A percentile compares a stretch with the other conserved stretches of the same genome.
Conservation (phyloP, 257 asterid genomes). For the Rubia yunnanensis region DNA sequence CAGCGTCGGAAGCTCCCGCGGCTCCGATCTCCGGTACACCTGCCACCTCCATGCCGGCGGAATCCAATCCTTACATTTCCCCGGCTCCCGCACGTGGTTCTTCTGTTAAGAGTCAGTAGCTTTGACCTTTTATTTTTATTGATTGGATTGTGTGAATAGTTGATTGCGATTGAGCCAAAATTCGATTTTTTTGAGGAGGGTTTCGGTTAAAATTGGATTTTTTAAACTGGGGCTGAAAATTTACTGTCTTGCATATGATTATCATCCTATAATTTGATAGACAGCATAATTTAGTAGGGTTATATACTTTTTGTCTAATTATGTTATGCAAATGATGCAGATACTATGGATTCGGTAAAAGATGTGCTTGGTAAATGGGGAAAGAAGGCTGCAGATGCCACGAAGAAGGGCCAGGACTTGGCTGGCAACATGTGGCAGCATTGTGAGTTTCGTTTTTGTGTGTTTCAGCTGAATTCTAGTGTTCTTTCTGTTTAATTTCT, state of each 20-base stretch:
- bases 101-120: conserved; percentile 25
- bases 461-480: conserved; percentile 5
- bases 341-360: conserved; percentile 69
- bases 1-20: conserved; percentile 19
- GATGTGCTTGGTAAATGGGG: conserved; percentile 87
- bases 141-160: neutral
- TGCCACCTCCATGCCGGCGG: conserved; percentile 69
- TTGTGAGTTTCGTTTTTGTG: conserved; percentile 41
- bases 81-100: conserved; percentile 41
- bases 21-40: conserved; percentile 21
- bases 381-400: conserved; percentile 81
- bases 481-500: neutral
- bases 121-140: neutral
- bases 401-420: conserved; percentile 80
- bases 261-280: neutral
- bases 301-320: neutral
- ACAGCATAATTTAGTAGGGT: neutral
- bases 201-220: neutral
- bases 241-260: neutral
- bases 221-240: neutral
- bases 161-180: neutral
- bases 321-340: conserved; percentile 27
- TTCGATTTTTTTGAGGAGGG: neutral
- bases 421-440: conserved; percentile 99
- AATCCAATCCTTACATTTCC: conserved; percentile 71